Evolutionary conservation across 768 basidiomycete genomes (phyloP), one percentile per base, ranked within the genome.

Genomic region (Boletus barrowsii): DNA sequence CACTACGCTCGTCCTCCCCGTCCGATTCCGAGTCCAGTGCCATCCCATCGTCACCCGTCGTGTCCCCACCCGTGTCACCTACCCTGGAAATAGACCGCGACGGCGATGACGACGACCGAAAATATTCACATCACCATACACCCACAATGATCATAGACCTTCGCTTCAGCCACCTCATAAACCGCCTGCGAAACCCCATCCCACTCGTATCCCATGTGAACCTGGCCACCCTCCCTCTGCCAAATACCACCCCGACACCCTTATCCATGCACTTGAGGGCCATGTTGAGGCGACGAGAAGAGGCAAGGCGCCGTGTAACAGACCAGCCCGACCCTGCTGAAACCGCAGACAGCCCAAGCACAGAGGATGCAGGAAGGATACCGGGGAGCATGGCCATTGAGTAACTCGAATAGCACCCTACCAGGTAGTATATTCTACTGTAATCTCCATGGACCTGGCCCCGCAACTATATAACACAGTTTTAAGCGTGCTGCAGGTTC

Each of bases 101-200:
- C 26, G 49, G 39, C 26, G 52, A 56, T n/a, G 54, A 30, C 49
- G 60, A 57, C 56, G 53, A 47, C 49, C 45, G 55, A 44, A 68
- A 61, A 62, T 45, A 56, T 50, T 42, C 61, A 43, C 53, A 49
- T 42, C 53, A 67, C 64, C 64, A 49, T 46, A 62, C 71, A 53
- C 63, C 76, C 44, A 70, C 75, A 35, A 79, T 83, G 60, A 76
- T 89, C 62, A 63, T 92, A 56, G 87, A 91, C 69, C 74, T 91
- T 49, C 84, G 76, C 18, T 61, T 87, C 32, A 62, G 72, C 8
- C 68, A 79, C 40, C 68, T 91, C 57, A 59, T 87, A 33, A 71
- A 74, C 44, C 86, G 82, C 39, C 66, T 91, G 50, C 78, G 83
- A 53, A 73, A 76, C 53, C 82, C 89, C 11, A 71, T 77, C 10